Percentiles rank a stretch among this genome's conserved stretches.
phyloP scores from a whole-genome alignment of 2,329 filamentous ascomycete genomes.

The Neofusicoccum umdonicola region DNA sequence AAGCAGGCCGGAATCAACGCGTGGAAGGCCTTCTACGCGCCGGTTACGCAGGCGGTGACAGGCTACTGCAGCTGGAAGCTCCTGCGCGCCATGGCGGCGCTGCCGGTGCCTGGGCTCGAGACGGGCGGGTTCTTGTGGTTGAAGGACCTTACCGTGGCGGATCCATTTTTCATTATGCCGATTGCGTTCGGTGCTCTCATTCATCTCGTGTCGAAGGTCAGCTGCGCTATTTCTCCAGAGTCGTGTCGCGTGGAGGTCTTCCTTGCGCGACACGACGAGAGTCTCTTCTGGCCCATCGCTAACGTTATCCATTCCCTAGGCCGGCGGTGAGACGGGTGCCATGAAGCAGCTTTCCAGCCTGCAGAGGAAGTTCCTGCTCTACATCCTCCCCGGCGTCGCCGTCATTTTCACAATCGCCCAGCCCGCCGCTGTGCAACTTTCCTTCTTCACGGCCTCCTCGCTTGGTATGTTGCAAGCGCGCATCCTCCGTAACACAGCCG shows the following conservation, averaged over 20 bases:
- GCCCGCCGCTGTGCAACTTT: slow-evolving; percentile 60
- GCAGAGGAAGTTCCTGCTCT: slow-evolving; percentile 42
- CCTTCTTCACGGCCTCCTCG: slow-evolving; percentile 53
- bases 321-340: slow-evolving; percentile 51
- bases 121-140: slow-evolving; percentile 75
- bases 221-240: slow-evolving; percentile 23
- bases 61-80: slow-evolving; percentile 80
- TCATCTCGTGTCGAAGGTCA: slow-evolving; percentile 59
- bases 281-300: neutral
- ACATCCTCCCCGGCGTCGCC: slow-evolving; percentile 53
- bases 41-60: slow-evolving; percentile 64
- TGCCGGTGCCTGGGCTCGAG: slow-evolving; percentile 80
- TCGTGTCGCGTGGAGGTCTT: neutral
- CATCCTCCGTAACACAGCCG: slow-evolving; percentile 35
- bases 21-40: slow-evolving; percentile 51
- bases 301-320: slow-evolving; percentile 25
- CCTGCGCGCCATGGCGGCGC: slow-evolving; percentile 66
- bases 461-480: slow-evolving; percentile 40
- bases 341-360: slow-evolving; percentile 26
- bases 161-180: slow-evolving; percentile 78
- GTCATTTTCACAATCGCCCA: slow-evolving; percentile 54
- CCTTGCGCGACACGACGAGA: too few species aligned
- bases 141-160: slow-evolving; percentile 68
- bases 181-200: slow-evolving; percentile 56
- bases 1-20: slow-evolving; percentile 55